Base-by-base conservation (phyloP, 2,329 filamentous ascomycete genomes). In the Fusarium cyanostomum region DNA sequence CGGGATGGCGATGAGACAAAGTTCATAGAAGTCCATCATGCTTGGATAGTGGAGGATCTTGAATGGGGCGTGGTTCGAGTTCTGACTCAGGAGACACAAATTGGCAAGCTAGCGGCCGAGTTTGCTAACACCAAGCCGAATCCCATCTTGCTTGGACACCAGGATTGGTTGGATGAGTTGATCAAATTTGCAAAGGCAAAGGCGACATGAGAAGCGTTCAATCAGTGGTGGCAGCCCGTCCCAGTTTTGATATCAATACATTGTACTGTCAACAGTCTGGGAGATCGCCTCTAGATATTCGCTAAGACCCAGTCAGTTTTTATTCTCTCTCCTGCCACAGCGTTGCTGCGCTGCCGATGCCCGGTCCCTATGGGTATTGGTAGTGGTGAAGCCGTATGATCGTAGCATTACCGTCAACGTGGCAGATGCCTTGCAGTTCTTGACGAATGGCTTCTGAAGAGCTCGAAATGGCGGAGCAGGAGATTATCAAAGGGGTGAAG, bases 61-160 rank as follows among this genome's bases (percentile, higher is more conserved):
- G 61, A 71, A 15, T 71, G 68, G 38, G 66, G 69, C 5, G 62
- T 64, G 11, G 71, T 73, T 27, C 54, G 70, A 9, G 69, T 73
- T 24, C 31, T 72, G 55, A 74, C 71, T 5, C 72, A 74, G 53
- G 72, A 74, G 48, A 70, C 69, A 30, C 72, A 74, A 42, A 66
- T 73, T 34, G 71, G 72, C 10, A 64, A 68, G 38, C 65, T 66
- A 1, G 69, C 66, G 12, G 56, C 41, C 10, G 37, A 67, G 30
- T 31, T 71, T 48, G 52, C 70, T 5, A 56, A 41, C 3, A 52
- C 30, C 3, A 72, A 64, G 54, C 71, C 69, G 0, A 73, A 72
- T 44, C 61, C 56, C 16, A 73, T 73, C 67, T 33, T 74, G 27
- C 57, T 68, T 12, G 71, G 69, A 7, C 71, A 73, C 37, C 72